Conservation (phyloP, 2,329 filamentous ascomycete genomes). For the Nemania sp. region DNA sequence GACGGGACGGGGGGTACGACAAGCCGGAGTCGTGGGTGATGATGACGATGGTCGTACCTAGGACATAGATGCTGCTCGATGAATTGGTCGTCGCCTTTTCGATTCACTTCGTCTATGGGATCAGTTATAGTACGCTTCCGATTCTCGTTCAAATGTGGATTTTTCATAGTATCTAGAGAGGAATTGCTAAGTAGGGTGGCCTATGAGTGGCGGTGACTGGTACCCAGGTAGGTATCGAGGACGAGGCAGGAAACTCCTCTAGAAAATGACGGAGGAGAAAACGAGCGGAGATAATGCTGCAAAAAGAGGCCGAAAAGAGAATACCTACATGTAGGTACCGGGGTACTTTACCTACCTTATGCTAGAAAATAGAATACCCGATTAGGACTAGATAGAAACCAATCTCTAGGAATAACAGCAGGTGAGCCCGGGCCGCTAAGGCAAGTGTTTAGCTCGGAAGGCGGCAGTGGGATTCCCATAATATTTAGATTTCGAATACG, state of each 20-base stretch:
- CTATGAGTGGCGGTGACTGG: not conserved
- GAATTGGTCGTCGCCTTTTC: constrained; percentile 54
- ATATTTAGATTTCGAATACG: too few species aligned
- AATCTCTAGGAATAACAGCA: too few species aligned
- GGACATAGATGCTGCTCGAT: constrained; percentile 52
- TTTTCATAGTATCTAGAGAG: constrained; percentile 24
- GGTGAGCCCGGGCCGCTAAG: too few species aligned
- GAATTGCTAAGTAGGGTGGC: not conserved
- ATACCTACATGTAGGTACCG: too few species aligned
- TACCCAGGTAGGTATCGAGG: too few species aligned
- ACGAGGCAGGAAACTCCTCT: not conserved
- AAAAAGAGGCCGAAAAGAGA: too few species aligned
- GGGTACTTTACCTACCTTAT: too few species aligned
- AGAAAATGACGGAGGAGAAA: not conserved
- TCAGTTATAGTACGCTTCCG: constrained; percentile 39
- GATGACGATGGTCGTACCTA: constrained; percentile 44
- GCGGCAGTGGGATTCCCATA: too few species aligned
- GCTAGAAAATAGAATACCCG: too few species aligned
- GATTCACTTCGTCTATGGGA: constrained; percentile 55
- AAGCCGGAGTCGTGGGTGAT: not conserved
- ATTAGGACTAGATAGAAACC: too few species aligned
- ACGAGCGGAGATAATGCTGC: not conserved
- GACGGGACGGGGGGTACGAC: not conserved
- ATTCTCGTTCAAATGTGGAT: constrained; percentile 31
- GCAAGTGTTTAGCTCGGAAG: too few species aligned